Base-by-base conservation (phyloP, 805 yeast species). In the Saturnispora ahearnii region DNA sequence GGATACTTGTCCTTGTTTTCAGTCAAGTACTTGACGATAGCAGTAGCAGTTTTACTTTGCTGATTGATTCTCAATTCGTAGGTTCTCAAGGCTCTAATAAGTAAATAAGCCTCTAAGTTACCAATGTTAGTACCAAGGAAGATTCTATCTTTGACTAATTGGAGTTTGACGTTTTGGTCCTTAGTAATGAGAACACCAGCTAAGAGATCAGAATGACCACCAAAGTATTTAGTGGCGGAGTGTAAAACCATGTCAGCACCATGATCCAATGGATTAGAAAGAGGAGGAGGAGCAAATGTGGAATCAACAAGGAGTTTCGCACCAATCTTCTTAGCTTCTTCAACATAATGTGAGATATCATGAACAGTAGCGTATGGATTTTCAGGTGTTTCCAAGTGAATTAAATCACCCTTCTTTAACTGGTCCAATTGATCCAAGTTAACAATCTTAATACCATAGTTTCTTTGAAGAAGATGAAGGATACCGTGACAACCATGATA, bases 251-350 rank as follows among this genome's bases (percentile, higher is more conserved):
- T 68, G 64, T 91, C 97, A 30, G 84, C 96, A 44, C 91, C 96
- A 59, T 78, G 83, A 37, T 73, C 73, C 67, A 88, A 87, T 5
- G 95, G 91, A 53, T 87, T 78, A 58, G 80, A 84, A 51, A 89
- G 67, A 15, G 96, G 96, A 12, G 95, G 95, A 21, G 97, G 96
- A 9, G 96, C 97, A 67, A 91, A 87, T 0, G 97, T 91, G 5
- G 96, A 76, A 65, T 90, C 98, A 13, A 87, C 81, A 26, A 80
- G 60, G 12, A 90, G 66, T 24, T 71, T 58, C 0, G 95, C 96
- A 18, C 96, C 96, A 49, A 78, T 77, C 2, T 73, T 69, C 62
- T 87, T 96, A 1, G 96, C 96, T 53, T 73, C 74, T 2, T 77
- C 71, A 3, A 87, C 90, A 59, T 76, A 83, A 45, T 74, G 64